Evolutionary conservation across 2,329 filamentous ascomycete species (phyloP).

Genomic region (Scolecobasidium constrictum): DNA sequence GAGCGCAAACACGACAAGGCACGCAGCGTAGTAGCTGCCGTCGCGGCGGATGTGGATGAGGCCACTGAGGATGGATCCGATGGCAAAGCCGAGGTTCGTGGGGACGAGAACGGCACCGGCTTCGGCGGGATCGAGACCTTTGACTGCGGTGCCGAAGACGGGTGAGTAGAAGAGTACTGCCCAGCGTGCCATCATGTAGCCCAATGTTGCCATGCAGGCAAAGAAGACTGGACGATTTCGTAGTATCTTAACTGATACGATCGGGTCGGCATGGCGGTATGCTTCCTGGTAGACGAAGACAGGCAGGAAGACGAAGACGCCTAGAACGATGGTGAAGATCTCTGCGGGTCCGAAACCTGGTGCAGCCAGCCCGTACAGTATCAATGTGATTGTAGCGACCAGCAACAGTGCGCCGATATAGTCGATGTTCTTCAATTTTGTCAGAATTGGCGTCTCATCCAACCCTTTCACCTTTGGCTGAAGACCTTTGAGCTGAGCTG

Average conservation of each 20-base stretch:
- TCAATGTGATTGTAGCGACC: conserved; percentile 54
- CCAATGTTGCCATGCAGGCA: conserved; percentile 62
- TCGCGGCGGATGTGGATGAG: conserved; percentile 63
- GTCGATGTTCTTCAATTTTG: conserved; percentile 52
- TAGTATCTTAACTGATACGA: conserved; percentile 63
- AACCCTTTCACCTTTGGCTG: conserved; percentile 17
- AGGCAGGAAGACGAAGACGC: conserved; percentile 44
- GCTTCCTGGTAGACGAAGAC: conserved; percentile 52
- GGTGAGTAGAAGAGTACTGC: conserved; percentile 70
- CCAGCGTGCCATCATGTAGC: conserved; percentile 76
- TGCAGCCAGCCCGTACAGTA: conserved; percentile 60
- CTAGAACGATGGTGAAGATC: conserved; percentile 47
- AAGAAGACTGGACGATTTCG: conserved; percentile 59
- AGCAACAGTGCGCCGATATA: conserved; percentile 62
- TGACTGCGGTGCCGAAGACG: conserved; percentile 67
- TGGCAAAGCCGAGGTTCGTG: conserved; percentile 69
- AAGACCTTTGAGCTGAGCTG: conserved; percentile 27
- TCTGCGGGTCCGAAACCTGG: conserved; percentile 42
- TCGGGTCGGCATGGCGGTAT: conserved; percentile 53
- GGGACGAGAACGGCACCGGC: conserved; percentile 70
- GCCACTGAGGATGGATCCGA: conserved; percentile 63
- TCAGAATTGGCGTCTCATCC: conserved; percentile 17
- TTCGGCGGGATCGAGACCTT: conserved; percentile 55
- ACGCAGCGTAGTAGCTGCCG: conserved; percentile 62
- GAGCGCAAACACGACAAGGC: conserved; percentile 46